Evolutionary conservation across 2,329 filamentous ascomycete species (phyloP).

Genomic region (Fusarium fujikuroi): DNA sequence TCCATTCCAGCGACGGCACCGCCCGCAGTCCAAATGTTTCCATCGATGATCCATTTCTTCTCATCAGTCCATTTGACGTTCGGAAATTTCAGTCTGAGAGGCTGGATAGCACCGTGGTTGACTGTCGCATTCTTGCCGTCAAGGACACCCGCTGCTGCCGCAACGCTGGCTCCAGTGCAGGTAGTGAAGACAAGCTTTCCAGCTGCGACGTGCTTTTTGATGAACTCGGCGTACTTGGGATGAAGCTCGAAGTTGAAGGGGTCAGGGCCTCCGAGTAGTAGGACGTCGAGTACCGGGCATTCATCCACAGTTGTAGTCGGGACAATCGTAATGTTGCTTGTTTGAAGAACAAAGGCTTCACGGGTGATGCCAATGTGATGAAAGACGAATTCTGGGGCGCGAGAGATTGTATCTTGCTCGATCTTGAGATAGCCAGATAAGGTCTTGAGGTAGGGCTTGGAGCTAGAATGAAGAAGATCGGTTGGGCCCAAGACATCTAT

Average conservation of each 20-base stretch:
- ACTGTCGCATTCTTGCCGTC: conserved; percentile 56
- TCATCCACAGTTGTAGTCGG: conserved; percentile 49
- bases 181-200: conserved; percentile 52
- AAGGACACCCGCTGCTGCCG: conserved; percentile 51
- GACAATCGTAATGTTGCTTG: conserved; percentile 30
- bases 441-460: conserved; percentile 27
- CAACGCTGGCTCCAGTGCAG: conserved; percentile 51
- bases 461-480: conserved; percentile 46
- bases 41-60: conserved; percentile 57
- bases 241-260: conserved; percentile 43
- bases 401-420: conserved; percentile 30
- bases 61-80: conserved; percentile 57
- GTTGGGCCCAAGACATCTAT: conserved; percentile 48
- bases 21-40: conserved; percentile 58
- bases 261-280: conserved; percentile 51
- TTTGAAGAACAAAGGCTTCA: conserved; percentile 41
- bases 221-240: conserved; percentile 46
- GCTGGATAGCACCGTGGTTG: conserved; percentile 51
- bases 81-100: conserved; percentile 48
- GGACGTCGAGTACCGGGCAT: conserved; percentile 51
- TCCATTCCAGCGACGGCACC: conserved; percentile 60
- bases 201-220: conserved; percentile 49
- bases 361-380: conserved; percentile 50
- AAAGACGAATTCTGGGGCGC: conserved; percentile 46
- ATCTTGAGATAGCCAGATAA: conserved; percentile 29